Percentiles rank a stretch among this genome's conserved stretches.
Evolutionary conservation across 495 filamentous ascomycete genomes (phyloP).

Genomic region (Pseudoneurospora amorphoporcata): DNA sequence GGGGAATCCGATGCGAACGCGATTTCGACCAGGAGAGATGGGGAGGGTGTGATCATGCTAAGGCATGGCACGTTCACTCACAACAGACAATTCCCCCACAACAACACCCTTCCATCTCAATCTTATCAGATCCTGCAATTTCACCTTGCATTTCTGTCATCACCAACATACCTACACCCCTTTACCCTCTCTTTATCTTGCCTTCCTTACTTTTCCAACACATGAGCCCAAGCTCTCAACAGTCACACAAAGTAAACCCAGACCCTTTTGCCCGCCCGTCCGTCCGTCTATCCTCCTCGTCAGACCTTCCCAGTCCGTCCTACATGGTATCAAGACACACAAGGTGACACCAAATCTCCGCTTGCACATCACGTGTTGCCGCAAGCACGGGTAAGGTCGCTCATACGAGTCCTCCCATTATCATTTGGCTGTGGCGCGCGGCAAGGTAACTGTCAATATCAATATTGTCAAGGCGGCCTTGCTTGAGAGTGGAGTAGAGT

Average conservation of each 20-base stretch:
- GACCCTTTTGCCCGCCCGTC: not conserved
- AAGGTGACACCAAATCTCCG: not conserved
- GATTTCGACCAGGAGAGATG: not conserved
- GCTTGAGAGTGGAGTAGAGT: not conserved
- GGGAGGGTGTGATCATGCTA: not conserved
- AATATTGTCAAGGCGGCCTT: not conserved
- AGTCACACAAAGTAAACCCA: not conserved
- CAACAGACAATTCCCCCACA: not conserved
- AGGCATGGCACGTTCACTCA: not conserved
- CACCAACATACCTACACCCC: not conserved
- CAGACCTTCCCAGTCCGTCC: not conserved
- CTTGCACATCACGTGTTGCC: not conserved
- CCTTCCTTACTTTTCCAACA: not conserved
- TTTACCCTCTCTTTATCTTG: not conserved
- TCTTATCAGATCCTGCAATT: not conserved
- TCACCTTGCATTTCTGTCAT: not conserved
- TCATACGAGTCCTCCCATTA: not conserved
- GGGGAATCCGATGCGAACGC: not conserved
- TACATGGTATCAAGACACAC: not conserved
- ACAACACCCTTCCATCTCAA: not conserved
- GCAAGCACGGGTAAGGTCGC: not conserved
- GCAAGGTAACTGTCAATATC: not conserved
- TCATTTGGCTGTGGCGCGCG: not conserved
- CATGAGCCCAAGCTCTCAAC: not conserved
- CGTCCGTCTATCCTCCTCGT: not conserved